These are phyloP conservation scores for Floccularia luteovirens DNA, from an alignment of 768 basidiomycete genomes.

Conservation along the genomic window DNA sequence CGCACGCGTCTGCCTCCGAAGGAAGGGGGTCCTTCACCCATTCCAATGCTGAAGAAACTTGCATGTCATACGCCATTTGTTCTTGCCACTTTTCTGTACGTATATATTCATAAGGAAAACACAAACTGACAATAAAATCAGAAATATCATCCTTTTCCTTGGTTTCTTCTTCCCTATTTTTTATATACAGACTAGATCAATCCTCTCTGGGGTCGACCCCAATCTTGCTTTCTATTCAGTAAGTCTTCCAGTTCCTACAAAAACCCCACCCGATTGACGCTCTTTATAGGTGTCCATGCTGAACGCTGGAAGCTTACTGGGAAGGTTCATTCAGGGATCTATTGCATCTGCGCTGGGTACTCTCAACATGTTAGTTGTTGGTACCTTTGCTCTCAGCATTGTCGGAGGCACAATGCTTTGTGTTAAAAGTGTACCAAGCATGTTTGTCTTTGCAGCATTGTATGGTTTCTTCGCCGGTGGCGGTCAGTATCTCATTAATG, in stretches of 20 bases:
- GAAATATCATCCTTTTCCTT: slow-evolving; percentile 1
- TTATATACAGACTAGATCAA: slow-evolving; percentile 28
- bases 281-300: slow-evolving; percentile 14
- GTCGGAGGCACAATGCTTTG: slow-evolving; percentile 21
- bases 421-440: slow-evolving; percentile 13
- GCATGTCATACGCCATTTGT: slow-evolving; percentile 7
- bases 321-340: slow-evolving; percentile 18
- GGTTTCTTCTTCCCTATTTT: slow-evolving; percentile 24
- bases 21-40: slow-evolving; percentile 1
- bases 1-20: slow-evolving; percentile 8
- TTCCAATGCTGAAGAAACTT: slow-evolving; percentile 3
- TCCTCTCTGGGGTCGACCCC: slow-evolving; percentile 16
- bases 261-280: not conserved
- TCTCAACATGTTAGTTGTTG: slow-evolving; percentile 16
- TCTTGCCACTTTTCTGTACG: slow-evolving; percentile 5
- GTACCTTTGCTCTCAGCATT: slow-evolving; percentile 12
- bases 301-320: slow-evolving; percentile 14
- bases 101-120: not conserved
- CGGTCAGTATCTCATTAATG: too few species aligned
- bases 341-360: slow-evolving; percentile 19
- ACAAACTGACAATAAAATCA: not conserved
- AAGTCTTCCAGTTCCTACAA: slow-evolving; percentile 3
- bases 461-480: slow-evolving; percentile 29
- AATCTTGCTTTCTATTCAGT: slow-evolving; percentile 35
- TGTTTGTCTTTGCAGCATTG: slow-evolving; percentile 22